Conservation (phyloP, 306 rosid species). For the Prunus salicina region DNA sequence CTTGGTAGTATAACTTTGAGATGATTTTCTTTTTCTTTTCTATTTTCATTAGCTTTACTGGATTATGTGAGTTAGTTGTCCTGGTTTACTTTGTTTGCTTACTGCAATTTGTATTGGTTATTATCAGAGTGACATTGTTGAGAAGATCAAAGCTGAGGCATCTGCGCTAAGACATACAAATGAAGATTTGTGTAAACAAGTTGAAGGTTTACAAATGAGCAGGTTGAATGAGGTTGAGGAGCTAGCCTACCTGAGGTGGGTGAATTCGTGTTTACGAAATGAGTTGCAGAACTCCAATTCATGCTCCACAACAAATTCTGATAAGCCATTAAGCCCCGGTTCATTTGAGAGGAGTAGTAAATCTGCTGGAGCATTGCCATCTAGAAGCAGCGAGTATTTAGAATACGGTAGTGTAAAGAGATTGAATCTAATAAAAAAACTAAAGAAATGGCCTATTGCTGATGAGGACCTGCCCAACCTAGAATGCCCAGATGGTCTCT, state of each 20-base stretch:
- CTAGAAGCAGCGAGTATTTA: conserved; percentile 41
- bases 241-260: conserved; percentile 97
- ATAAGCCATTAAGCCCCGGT: conserved; percentile 55
- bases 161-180: conserved; percentile 70
- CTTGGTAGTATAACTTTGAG: no score
- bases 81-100: background rate
- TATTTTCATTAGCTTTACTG: background rate
- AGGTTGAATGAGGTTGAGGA: conserved; percentile 96
- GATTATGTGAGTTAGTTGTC: background rate
- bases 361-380: conserved; percentile 47
- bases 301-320: conserved; percentile 50
- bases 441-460: conserved; percentile 77
- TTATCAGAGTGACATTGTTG: conserved; percentile 66
- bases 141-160: conserved; percentile 88
- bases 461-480: conserved; percentile 53
- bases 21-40: no score
- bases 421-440: conserved; percentile 55
- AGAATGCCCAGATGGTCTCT: conserved; percentile 49
- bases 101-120: conserved; percentile 12
- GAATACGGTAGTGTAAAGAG: conserved; percentile 50
- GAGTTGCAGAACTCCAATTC: conserved; percentile 64
- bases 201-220: conserved; percentile 88
- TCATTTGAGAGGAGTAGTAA: conserved; percentile 47
- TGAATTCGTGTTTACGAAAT: conserved; percentile 79
- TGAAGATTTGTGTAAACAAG: conserved; percentile 94